phyloP scores from a whole-genome alignment of 2,329 filamentous ascomycete species.

The Colletotrichum sansevieriae region DNA sequence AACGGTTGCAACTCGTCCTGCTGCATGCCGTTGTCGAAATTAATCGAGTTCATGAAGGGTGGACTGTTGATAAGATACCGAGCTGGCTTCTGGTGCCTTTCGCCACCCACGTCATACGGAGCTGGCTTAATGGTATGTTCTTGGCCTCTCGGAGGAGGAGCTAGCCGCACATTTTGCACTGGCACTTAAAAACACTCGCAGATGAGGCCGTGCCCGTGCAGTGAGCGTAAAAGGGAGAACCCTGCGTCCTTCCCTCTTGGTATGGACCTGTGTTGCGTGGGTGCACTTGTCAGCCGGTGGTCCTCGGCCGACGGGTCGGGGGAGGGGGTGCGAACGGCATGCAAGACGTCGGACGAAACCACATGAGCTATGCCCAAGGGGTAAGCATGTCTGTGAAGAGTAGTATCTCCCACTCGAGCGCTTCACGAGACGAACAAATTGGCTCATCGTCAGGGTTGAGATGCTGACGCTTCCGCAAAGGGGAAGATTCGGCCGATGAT shows the following conservation, averaged over 20 bases:
- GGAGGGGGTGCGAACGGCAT: not conserved
- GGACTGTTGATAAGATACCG: not conserved
- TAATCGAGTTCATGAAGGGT: no score
- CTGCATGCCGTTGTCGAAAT: no score
- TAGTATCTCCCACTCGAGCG: not conserved
- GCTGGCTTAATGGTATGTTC: no score
- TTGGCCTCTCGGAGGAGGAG: conserved; percentile 2
- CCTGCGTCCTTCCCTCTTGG: no score
- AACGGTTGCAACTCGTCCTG: no score
- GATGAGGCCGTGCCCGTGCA: conserved; percentile 11
- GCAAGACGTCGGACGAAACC: conserved; percentile 2
- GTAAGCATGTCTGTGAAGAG: not conserved
- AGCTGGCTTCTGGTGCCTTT: no score
- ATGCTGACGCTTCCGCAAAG: not conserved
- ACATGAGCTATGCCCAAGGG: not conserved
- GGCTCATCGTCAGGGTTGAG: conserved; percentile 10
- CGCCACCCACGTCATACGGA: no score
- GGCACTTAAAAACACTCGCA: no score
- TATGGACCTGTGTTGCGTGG: no score
- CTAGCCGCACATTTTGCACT: no score
- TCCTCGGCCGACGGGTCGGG: conserved; percentile 14
- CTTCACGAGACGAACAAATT: not conserved
- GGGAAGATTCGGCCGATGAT: not conserved
- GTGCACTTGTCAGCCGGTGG: conserved; percentile 1
- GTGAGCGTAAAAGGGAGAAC: not conserved